Percentiles rank a stretch among this genome's conserved stretches.
These are phyloP conservation scores for Tulasnella sp. DNA, from an alignment of 768 basidiomycete species.

Conservation along the genomic window DNA sequence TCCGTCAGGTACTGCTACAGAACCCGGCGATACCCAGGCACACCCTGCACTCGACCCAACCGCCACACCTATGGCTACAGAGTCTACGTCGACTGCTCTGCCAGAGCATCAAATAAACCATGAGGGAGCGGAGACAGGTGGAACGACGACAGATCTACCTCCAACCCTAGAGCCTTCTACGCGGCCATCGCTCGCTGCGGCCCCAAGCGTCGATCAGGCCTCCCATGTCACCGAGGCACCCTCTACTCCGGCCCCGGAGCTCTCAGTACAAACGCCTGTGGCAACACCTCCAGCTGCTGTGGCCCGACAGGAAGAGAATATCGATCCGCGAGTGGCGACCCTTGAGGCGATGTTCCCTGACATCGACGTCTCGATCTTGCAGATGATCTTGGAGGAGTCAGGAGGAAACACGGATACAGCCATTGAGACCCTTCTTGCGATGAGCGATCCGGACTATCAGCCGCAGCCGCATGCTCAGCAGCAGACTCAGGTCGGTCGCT, in stretches of 20 bases:
- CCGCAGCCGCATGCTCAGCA: constrained; percentile 25
- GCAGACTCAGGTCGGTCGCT: background rate
- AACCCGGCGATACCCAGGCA: too few relatives aligned
- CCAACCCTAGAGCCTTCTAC: constrained; percentile 5
- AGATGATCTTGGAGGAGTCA: constrained; percentile 58
- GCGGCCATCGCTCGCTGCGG: background rate
- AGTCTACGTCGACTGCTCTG: too few relatives aligned
- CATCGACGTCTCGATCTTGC: constrained; percentile 66
- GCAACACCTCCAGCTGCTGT: constrained; percentile 9
- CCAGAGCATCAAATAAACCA: too few relatives aligned
- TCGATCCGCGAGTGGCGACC: constrained; percentile 41
- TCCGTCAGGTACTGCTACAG: too few relatives aligned
- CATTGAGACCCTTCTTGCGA: constrained; percentile 64
- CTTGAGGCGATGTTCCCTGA: constrained; percentile 68
- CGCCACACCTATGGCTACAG: too few relatives aligned
- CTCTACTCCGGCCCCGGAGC: background rate
- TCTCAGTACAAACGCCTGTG: background rate
- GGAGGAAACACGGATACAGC: constrained; percentile 61
- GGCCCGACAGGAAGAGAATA: background rate
- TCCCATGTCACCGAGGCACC: constrained; percentile 8
- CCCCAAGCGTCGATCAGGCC: background rate
- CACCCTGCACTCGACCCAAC: background rate
- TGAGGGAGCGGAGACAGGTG: background rate
- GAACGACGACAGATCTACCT: background rate
- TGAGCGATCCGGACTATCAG: constrained; percentile 74